These are phyloP conservation scores for Omphalotus guepiniiformis DNA, from an alignment of 768 basidiomycete species.

Conservation along the genomic window DNA sequence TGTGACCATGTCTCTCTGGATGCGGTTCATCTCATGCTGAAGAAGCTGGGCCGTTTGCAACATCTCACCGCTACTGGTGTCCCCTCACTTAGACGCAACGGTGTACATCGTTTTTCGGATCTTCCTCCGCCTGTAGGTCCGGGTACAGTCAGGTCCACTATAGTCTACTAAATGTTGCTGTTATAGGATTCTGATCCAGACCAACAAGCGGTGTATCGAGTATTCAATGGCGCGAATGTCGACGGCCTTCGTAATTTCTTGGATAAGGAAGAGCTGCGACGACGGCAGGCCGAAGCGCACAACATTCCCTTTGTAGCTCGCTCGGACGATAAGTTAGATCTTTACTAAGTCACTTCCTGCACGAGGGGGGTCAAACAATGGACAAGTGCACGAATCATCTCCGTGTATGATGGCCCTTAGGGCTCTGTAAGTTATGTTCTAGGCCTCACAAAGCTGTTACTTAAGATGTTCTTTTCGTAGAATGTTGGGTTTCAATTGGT, in stretches of 20 bases:
- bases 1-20: conserved; percentile 78
- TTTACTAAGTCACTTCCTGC: too few species aligned
- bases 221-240: conserved; percentile 72
- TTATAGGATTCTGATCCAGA: conserved; percentile 58
- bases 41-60: conserved; percentile 53
- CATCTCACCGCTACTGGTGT: conserved; percentile 82
- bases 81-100: conserved; percentile 63
- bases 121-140: conserved; percentile 54
- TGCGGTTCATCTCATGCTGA: conserved; percentile 68
- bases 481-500: too few species aligned
- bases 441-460: too few species aligned
- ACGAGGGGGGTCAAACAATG: too few species aligned
- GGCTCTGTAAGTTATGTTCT: too few species aligned
- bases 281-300: conserved; percentile 51
- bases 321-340: conserved; percentile 59
- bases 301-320: conserved; percentile 58
- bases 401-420: too few species aligned
- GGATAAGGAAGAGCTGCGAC: conserved; percentile 61
- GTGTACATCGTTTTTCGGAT: conserved; percentile 76
- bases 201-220: conserved; percentile 71
- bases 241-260: conserved; percentile 59
- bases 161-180: conserved; percentile 11
- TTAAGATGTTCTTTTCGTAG: too few species aligned
- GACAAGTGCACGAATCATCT: too few species aligned
- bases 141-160: conserved; percentile 7